Evolutionary conservation across 768 basidiomycete species (phyloP).

Genomic region (Trametes cubensis): DNA sequence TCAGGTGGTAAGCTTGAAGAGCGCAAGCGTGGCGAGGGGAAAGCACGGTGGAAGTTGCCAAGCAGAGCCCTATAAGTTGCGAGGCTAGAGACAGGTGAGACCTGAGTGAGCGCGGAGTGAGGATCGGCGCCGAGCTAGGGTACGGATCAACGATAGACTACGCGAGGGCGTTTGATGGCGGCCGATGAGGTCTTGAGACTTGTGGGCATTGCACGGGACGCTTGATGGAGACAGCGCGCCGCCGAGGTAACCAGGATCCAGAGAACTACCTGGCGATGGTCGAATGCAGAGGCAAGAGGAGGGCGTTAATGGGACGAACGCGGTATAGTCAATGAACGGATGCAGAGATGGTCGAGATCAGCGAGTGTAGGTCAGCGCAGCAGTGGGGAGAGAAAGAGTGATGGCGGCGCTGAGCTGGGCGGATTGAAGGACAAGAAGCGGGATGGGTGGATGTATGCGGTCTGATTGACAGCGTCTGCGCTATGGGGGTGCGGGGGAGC

Average conservation of each 20-base stretch:
- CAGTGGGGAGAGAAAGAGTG: not conserved
- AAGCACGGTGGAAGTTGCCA: not conserved
- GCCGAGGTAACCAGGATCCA: not conserved
- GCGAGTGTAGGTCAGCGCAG: constrained; percentile 9
- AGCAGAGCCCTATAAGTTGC: constrained; percentile 3
- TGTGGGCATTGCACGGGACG: not conserved
- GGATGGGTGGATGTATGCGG: constrained; percentile 5
- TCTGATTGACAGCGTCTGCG: not conserved
- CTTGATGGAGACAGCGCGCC: not conserved
- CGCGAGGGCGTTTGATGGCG: constrained; percentile 15
- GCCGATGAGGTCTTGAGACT: not conserved
- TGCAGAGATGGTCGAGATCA: constrained; percentile 7
- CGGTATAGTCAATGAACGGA: not conserved
- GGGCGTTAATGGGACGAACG: not conserved
- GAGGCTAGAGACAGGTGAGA: not conserved
- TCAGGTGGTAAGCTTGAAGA: too few species aligned
- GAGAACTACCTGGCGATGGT: not conserved
- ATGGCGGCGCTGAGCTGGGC: not conserved
- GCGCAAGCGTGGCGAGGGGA: not conserved
- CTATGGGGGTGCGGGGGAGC: not conserved
- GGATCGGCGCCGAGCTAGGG: constrained; percentile 4
- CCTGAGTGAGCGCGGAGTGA: not conserved
- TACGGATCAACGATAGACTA: constrained; percentile 24
- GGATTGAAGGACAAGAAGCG: not conserved
- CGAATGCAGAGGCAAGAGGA: not conserved